Base-by-base conservation (phyloP, 1,139 yeast species). In the Candida freyschussii region DNA sequence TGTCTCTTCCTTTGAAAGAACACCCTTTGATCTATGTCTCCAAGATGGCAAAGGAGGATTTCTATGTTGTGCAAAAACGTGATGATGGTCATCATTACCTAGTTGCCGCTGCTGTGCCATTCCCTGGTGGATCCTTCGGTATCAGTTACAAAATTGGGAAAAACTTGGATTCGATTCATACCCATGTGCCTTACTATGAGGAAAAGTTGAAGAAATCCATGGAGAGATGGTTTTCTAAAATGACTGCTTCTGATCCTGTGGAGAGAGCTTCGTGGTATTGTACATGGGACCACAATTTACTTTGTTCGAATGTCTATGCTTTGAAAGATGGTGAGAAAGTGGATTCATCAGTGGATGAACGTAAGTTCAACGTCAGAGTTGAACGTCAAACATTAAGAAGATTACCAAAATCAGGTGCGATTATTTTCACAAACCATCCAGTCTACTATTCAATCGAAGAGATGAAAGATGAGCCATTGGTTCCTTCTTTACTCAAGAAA, bases 191-290 rank as follows among this genome's bases (percentile, higher is more conserved):
- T 3, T 76, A 78, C 52, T 80, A 78, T 48, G 65, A 75, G 45
- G 75, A 72, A 39, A 79, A 78, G 51, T 63, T 80, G 50, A 69
- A 76, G 52, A 71, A 63, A 27, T 77, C 85, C 1, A 80, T 80
- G 89, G 85, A 80, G 50, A 68, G 77, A 49, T 80, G 82, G 82
- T 78, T 80, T 55, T 65, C 63, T 19, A 67, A 74, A 48, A 69
- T 80, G 71, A 68, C 72, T 34, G 72, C 77, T 2, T 59, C 65
- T 18, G 77, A 71, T 33, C 75, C 82, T 1, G 86, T 80, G n/a
- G 87, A 79, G 53, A 65, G 87, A 44, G 87, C 86, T 3, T 72
- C 82, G 12, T 80, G 84, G 81, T 77, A 76, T 50, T 70, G 80
- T 29, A 64, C 84, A 1, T 79, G 85, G 85, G 87, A 79, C 52